phyloP scores from a whole-genome alignment of 139 green algal species.

The Ostreobium quekettii region DNA sequence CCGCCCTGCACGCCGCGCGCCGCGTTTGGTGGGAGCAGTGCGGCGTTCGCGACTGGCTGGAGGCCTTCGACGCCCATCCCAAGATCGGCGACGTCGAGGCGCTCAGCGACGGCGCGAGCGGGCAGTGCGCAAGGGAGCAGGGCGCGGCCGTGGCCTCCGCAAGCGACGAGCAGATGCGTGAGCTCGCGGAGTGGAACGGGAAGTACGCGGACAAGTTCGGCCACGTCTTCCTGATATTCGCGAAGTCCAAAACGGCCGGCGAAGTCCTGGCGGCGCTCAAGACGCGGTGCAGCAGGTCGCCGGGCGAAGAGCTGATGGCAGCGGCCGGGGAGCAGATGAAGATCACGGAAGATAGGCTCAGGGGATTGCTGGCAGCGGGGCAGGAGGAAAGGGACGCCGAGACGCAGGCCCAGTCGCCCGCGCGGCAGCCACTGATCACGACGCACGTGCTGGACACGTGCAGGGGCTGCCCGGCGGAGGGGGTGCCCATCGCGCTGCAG shows the following conservation, averaged over 20 bases:
- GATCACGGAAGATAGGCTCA: slow-evolving; percentile 88
- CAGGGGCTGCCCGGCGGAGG: slow-evolving; percentile 64
- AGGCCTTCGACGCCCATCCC: slow-evolving; percentile 81
- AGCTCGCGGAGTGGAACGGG: slow-evolving; percentile 47
- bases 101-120: not conserved
- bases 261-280: slow-evolving; percentile 60
- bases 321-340: slow-evolving; percentile 87
- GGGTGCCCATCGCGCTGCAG: slow-evolving; percentile 56
- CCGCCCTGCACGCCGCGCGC: not conserved
- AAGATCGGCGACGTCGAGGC: slow-evolving; percentile 67
- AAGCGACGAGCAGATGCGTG: slow-evolving; percentile 19
- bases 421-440: no score
- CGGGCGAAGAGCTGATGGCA: slow-evolving; percentile 49
- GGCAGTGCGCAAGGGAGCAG: no score
- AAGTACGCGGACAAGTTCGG: slow-evolving; percentile 79
- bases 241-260: slow-evolving; percentile 48
- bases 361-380: slow-evolving; percentile 31
- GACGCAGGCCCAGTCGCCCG: slow-evolving; percentile 45
- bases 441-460: slow-evolving; percentile 87
- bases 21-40: slow-evolving; percentile 60
- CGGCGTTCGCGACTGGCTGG: slow-evolving; percentile 61
- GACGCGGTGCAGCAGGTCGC: slow-evolving; percentile 25
- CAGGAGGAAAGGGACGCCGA: not conserved
- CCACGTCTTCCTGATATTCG: slow-evolving; percentile 91
- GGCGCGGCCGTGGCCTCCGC: not conserved